Evolutionary conservation across 2,329 filamentous ascomycete species (phyloP).

Genomic region (Phoma sp.): DNA sequence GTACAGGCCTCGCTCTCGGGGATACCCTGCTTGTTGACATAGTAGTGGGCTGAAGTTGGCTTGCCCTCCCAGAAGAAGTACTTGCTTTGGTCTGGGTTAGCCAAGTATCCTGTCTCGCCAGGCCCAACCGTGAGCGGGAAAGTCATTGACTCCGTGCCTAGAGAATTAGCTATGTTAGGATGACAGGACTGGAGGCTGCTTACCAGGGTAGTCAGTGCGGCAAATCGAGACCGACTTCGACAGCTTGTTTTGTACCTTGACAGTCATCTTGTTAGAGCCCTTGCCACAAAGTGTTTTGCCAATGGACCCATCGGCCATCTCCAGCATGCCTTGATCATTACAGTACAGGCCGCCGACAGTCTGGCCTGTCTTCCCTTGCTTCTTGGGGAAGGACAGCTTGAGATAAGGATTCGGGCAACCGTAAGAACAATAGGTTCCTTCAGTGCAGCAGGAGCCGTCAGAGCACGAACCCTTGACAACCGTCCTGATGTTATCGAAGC

Average conservation of each 20-base stretch:
- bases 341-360: slow-evolving; percentile 90
- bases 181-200: slow-evolving; percentile 26
- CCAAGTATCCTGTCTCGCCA: slow-evolving; percentile 68
- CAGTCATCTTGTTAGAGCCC: slow-evolving; percentile 68
- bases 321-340: slow-evolving; percentile 78
- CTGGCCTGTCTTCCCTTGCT: slow-evolving; percentile 80
- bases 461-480: slow-evolving; percentile 68
- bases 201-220: slow-evolving; percentile 94
- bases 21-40: slow-evolving; percentile 85
- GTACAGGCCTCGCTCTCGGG: slow-evolving; percentile 72
- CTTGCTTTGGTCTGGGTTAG: slow-evolving; percentile 73
- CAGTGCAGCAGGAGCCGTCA: slow-evolving; percentile 65
- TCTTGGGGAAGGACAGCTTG: slow-evolving; percentile 86
- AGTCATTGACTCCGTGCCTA: slow-evolving; percentile 81
- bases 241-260: slow-evolving; percentile 80
- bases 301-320: slow-evolving; percentile 64
- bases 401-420: slow-evolving; percentile 90
- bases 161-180: slow-evolving; percentile 12
- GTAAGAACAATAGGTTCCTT: slow-evolving; percentile 84
- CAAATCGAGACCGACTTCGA: slow-evolving; percentile 74
- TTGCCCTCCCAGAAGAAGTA: slow-evolving; percentile 83
- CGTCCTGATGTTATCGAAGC: slow-evolving; percentile 65
- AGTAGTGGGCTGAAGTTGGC: slow-evolving; percentile 91
- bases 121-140: slow-evolving; percentile 73
- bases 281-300: slow-evolving; percentile 75